Evolutionary conservation across 2,329 filamentous ascomycete genomes (phyloP), one percentile per base, ranked within the genome.

Genomic region (Grosmannia serpens): DNA sequence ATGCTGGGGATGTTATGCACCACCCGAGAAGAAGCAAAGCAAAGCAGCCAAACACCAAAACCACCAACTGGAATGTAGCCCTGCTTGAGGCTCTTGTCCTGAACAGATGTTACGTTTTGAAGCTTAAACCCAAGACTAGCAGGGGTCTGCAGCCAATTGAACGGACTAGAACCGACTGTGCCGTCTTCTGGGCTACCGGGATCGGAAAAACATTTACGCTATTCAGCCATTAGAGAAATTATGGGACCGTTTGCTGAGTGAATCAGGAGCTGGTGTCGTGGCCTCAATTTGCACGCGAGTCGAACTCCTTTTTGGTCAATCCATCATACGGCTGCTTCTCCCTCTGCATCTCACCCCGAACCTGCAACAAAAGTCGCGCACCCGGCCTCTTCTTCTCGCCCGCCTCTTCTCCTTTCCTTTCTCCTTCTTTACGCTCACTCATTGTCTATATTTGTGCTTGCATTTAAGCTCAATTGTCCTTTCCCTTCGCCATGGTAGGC

Each of bases 251-350:
- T 13, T 29, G 9, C 27, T 47, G 35, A 38, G 35, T 38, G 35
- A 38, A 38, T 38, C 35, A 20, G 20, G 20, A 31, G 31, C 44
- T 38, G 47, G 52, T 57, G 57, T 61, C 59, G 59, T 61, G 59
- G 59, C 59, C 59, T 61, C 59, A 61, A 61, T 61, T 61, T 58
- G 57, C 52, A 58, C 54, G 59, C 54, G 57, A 50, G 56, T 44
- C 35, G n/a, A 52, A 52, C 52, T 41, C 29, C 53, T 52, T 56
- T 59, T 46, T 57, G 20, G 55, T 33, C 35, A 52, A 53, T 57
- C 44, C 55, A 26, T 22, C 8, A 24, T 22, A 20, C 27, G 11
- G 31, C 22, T 49, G 27, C 27, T 24, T 53, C 26, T 47, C 46
- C 33, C 8, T 8, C 5, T 35, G 22, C 29, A 26, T 20, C 44